Percentiles rank a stretch among this genome's conserved stretches.
Evolutionary conservation across 257 asterid species (phyloP).

Genomic region (Ehretia macrophylla): DNA sequence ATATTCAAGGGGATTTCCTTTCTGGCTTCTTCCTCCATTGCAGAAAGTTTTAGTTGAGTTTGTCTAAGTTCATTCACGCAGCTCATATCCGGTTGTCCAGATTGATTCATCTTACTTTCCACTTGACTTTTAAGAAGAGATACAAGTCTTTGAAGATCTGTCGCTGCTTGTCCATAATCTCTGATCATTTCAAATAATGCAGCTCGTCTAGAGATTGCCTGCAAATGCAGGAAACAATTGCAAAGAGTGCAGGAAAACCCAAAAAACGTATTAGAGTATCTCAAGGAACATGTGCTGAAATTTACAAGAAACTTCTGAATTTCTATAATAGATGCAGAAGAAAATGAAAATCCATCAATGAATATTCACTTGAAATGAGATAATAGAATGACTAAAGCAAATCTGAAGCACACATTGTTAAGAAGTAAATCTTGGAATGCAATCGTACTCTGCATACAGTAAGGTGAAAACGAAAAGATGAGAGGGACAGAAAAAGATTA

Average conservation of each 20-base stretch:
- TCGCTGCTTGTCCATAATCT: conserved; percentile 79
- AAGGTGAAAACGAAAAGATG: not conserved
- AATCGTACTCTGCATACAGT: too few relatives aligned
- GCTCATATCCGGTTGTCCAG: conserved; percentile 46
- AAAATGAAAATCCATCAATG: not conserved
- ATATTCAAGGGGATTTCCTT: conserved; percentile 73
- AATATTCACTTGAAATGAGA: not conserved
- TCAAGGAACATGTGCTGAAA: not conserved
- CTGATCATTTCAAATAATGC: conserved; percentile 74
- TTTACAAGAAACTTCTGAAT: not conserved
- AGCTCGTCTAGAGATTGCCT: conserved; percentile 95
- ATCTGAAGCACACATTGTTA: too few relatives aligned
- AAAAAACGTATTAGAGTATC: not conserved
- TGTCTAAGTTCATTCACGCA: conserved; percentile 60
- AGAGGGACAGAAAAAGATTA: too few relatives aligned
- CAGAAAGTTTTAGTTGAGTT: conserved; percentile 58
- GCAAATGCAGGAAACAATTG: conserved; percentile 13
- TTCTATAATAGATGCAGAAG: not conserved
- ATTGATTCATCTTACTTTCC: conserved; percentile 46
- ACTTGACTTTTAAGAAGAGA: conserved; percentile 59
- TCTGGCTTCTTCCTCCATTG: conserved; percentile 74
- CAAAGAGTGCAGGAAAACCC: not conserved
- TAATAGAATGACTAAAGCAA: not conserved
- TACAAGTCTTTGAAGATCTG: conserved; percentile 69
- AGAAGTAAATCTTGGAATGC: too few relatives aligned